Percentiles rank a stretch among this genome's conserved stretches.
These are phyloP conservation scores for Arachnopeziza araneosa DNA, from an alignment of 2,329 filamentous ascomycete genomes.

Conservation along the genomic window DNA sequence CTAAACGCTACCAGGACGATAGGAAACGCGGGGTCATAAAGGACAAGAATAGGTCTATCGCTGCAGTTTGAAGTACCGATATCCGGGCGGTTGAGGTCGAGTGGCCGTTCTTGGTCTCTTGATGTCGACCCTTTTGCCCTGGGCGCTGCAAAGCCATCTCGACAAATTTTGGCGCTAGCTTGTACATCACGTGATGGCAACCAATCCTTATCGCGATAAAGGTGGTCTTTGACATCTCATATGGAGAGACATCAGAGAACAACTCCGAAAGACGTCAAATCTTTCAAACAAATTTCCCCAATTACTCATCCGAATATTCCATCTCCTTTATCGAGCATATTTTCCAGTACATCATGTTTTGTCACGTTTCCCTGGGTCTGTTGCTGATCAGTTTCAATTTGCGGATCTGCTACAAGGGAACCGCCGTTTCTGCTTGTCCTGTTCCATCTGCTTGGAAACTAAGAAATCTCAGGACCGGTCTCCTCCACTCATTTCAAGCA, in stretches of 20 bases:
- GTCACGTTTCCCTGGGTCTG: not conserved
- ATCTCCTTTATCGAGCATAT: not conserved
- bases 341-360: not conserved
- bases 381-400: not conserved
- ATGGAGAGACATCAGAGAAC: not conserved
- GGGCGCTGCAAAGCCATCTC: not conserved
- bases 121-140: not conserved
- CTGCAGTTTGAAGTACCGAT: not conserved
- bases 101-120: not conserved
- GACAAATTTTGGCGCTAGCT: slow-evolving; percentile 3
- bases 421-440: not conserved
- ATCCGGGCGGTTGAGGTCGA: not conserved
- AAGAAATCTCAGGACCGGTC: not conserved
- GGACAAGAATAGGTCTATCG: not conserved
- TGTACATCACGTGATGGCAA: not conserved
- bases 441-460: not conserved
- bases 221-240: not conserved
- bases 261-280: not conserved
- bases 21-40: not conserved
- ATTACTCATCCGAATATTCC: not conserved
- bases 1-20: not conserved
- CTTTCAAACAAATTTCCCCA: not conserved
- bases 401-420: not conserved
- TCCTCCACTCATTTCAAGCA: slow-evolving; percentile 4
- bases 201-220: not conserved